phyloP scores from a whole-genome alignment of 2,329 filamentous ascomycete species.

The Pseudopithomyces chartarum region DNA sequence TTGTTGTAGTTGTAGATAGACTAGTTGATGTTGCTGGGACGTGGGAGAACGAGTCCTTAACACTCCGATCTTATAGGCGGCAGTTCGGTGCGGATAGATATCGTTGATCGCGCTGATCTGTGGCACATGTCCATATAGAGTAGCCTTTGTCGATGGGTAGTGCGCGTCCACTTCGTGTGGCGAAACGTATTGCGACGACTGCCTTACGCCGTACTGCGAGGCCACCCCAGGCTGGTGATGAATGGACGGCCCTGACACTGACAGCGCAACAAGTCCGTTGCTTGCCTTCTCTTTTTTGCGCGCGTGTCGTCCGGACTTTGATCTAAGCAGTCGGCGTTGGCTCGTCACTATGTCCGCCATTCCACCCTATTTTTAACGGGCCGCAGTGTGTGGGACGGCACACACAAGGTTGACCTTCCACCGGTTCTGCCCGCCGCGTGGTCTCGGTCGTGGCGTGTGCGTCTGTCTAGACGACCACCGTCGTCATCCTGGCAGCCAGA shows the following conservation, averaged over 20 bases:
- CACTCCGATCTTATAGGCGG: slow-evolving; percentile 6
- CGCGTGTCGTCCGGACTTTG: not conserved
- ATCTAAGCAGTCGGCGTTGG: not conserved
- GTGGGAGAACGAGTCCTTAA: not conserved
- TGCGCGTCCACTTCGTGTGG: slow-evolving; percentile 14
- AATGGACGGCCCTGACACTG: not conserved
- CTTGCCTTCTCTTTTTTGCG: not conserved
- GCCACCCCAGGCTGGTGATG: not conserved
- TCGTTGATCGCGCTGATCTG: slow-evolving; percentile 24
- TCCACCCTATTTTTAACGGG: slow-evolving; percentile 7
- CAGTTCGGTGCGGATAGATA: slow-evolving; percentile 4
- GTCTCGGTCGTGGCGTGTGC: slow-evolving; percentile 16
- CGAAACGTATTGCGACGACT: slow-evolving; percentile 15
- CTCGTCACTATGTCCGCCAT: not conserved
- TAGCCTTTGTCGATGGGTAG: not conserved
- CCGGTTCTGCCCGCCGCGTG: slow-evolving; percentile 11
- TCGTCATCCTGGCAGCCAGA: slow-evolving; percentile 21
- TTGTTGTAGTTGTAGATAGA: not conserved
- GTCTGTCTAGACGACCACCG: slow-evolving; percentile 20
- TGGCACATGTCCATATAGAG: not conserved
- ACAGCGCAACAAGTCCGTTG: slow-evolving; percentile 3
- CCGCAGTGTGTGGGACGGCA: not conserved
- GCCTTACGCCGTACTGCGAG: not conserved
- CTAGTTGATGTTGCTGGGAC: not conserved
- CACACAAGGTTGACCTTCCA: slow-evolving; percentile 2